Evolutionary conservation across 106 monocot genomes (phyloP).

Genomic region (Alisma plantagoaquatica): DNA sequence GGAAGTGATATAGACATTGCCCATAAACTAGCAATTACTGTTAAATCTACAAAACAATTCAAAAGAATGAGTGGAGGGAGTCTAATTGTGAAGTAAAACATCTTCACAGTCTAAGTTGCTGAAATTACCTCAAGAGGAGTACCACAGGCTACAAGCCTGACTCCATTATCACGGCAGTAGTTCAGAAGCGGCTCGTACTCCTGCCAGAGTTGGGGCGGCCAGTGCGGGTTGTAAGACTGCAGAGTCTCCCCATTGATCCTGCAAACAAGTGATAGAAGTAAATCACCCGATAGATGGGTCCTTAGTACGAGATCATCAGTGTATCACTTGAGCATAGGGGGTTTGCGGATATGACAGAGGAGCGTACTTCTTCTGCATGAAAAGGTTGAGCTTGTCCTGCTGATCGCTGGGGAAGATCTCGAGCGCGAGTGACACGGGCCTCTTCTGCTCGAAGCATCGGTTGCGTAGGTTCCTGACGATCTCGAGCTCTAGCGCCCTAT

Average conservation of each 20-base stretch:
- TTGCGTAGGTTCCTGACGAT: conserved; percentile 53
- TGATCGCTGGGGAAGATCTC: conserved; percentile 69
- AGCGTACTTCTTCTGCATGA: conserved; percentile 69
- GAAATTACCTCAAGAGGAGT: conserved; percentile 84
- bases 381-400: conserved; percentile 72
- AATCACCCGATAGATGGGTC: neutral
- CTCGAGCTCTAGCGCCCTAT: conserved; percentile 74
- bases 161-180: conserved; percentile 74
- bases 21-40: no score
- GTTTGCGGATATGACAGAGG: neutral
- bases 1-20: no score
- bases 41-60: no score
- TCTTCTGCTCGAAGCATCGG: conserved; percentile 52
- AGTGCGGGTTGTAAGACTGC: conserved; percentile 52
- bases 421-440: conserved; percentile 60
- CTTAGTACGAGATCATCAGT: neutral
- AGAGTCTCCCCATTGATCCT: conserved; percentile 73
- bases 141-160: conserved; percentile 88
- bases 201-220: conserved; percentile 78
- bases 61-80: no score
- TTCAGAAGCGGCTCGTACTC: conserved; percentile 96
- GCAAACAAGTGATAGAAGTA: conserved; percentile 20
- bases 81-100: no score
- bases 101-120: no score
- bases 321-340: neutral